phyloP scores from a whole-genome alignment of 2,329 filamentous ascomycete genomes.

The Exserohilum rostratum region DNA sequence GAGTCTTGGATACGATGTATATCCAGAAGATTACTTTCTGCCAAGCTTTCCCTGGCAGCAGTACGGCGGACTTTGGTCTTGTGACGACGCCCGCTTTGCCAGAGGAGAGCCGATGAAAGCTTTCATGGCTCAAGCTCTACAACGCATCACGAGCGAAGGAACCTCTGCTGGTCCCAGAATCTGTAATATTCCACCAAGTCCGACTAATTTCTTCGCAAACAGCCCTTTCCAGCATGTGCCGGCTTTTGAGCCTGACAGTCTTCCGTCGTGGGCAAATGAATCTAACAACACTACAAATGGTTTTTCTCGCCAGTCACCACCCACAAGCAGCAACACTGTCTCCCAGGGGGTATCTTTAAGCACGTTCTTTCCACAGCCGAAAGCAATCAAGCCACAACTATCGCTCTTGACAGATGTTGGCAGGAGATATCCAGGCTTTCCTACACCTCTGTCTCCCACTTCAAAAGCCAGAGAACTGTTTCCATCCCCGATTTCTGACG shows the following conservation, averaged over 20 bases:
- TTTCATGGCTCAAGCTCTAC: constrained; percentile 34
- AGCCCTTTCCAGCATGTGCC: constrained; percentile 16
- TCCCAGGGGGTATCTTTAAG: constrained; percentile 28
- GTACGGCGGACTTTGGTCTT: constrained; percentile 47
- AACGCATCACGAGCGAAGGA: constrained; percentile 39
- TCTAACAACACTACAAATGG: constrained; percentile 18
- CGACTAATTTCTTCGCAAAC: constrained; percentile 23
- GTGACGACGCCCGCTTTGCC: constrained; percentile 48
- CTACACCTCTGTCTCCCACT: constrained; percentile 40
- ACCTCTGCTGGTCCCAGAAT: constrained; percentile 18
- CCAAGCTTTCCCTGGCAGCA: constrained; percentile 48
- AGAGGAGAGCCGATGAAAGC: constrained; percentile 31
- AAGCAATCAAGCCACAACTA: constrained; percentile 17
- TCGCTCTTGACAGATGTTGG: constrained; percentile 37
- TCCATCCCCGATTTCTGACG: constrained; percentile 35
- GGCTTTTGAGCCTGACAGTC: neutral
- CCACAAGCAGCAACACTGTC: constrained; percentile 11
- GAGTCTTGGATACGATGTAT: constrained; percentile 47
- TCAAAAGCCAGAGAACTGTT: constrained; percentile 33
- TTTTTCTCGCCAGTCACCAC: constrained; percentile 4
- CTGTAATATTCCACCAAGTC: constrained; percentile 22
- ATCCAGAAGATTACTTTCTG: constrained; percentile 48
- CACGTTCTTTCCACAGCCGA: constrained; percentile 3
- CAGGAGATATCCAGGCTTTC: constrained; percentile 42
- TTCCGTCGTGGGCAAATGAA: constrained; percentile 18